Evolutionary conservation across 768 basidiomycete genomes (phyloP), one percentile per base, ranked within the genome.

Genomic region (Lepiota brunneoincarnata): DNA sequence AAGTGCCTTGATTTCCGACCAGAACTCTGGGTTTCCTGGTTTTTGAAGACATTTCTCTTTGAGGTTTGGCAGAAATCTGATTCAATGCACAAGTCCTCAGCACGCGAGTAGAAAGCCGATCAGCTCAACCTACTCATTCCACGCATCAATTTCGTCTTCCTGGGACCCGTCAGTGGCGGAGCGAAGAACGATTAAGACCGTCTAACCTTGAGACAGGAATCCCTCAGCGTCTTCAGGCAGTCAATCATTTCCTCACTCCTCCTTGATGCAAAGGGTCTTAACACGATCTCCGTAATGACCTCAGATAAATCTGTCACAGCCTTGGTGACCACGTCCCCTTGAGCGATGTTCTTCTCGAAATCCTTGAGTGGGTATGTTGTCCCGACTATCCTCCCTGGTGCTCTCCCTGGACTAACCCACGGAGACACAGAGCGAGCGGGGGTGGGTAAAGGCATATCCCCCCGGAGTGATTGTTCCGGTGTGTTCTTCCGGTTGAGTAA

Each of bases 81-180:
- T 44, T 49, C 43, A 51, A 17, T 31, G 20, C 2, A 39, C 9
- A 17, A 21, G 38, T 14, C 11, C 48, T 4, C 28, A 42, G 49
- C 18, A 26, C 42, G 20, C 48, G 24, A 49, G 45, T 3, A 35
- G 14, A 53, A 46, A 42, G 37, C 24, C 37, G 49, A 41, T 20
- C 14, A 58, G 36, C 4, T 38, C 26, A 24, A 73, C 80, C 59
- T 59, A 87, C 86, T 63, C 69, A 68, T 93, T 93, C 91, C 91
- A 93, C 28, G 80, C 80, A 41, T 88, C 86, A 35, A 92, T 81
- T 66, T 93, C 89, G 66, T 92, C 89, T 70, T 92, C 88, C 83
- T 91, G 59, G 23, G 50, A 5, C 21, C 17, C 46, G 26, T 23
- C 26, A 39, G 17, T 36, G 31, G 6, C 40, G 41, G 12, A 42